A percentile compares a stretch with the other conserved stretches of the same genome.
These are phyloP conservation scores for Magnolia sinica DNA, from an alignment of 164 flowering plant species.

Conservation along the genomic window DNA sequence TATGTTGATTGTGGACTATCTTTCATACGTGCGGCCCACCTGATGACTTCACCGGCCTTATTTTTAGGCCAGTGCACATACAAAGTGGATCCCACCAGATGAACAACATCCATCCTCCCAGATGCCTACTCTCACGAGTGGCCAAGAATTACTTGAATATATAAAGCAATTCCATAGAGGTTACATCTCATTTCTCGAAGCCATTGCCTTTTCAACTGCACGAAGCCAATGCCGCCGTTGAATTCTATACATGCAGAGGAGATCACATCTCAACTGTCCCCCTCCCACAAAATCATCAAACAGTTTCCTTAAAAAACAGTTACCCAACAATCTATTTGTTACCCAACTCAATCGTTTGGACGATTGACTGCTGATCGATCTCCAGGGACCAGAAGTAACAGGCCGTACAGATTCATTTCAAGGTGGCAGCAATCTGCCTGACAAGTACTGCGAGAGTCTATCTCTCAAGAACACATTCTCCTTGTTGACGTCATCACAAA, in stretches of 20 bases:
- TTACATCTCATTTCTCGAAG: background rate
- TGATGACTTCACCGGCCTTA: too few relatives aligned
- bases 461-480: constrained; percentile 50
- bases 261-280: background rate
- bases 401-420: constrained; percentile 5
- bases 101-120: too few relatives aligned
- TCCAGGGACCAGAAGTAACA: background rate
- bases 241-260: background rate
- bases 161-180: too few relatives aligned
- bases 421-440: constrained; percentile 40
- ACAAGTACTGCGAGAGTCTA: constrained; percentile 44
- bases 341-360: background rate
- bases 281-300: background rate
- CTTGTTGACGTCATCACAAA: constrained; percentile 32
- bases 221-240: background rate
- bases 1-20: too few relatives aligned
- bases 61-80: too few relatives aligned
- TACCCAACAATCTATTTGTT: background rate
- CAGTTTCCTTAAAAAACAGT: background rate
- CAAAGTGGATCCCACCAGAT: too few relatives aligned
- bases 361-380: background rate
- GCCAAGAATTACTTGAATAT: too few relatives aligned
- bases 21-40: too few relatives aligned
- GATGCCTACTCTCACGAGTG: too few relatives aligned
- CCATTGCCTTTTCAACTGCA: background rate